phyloP scores from a whole-genome alignment of 805 yeast genomes.

The Pichia nakasei region DNA sequence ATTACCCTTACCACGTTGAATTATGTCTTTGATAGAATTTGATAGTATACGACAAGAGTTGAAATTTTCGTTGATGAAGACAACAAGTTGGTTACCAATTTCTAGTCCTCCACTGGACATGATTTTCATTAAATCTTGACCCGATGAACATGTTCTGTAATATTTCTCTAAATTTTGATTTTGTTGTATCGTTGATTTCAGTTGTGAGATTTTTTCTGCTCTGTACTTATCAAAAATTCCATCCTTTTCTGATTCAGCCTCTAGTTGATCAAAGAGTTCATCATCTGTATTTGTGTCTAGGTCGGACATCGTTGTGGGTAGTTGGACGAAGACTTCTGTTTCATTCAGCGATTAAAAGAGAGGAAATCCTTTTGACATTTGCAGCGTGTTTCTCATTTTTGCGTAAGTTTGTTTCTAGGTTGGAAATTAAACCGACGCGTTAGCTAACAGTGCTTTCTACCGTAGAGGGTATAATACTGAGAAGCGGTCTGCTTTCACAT shows the following conservation, averaged over 20 bases:
- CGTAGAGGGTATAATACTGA: no score
- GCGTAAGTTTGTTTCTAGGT: no score
- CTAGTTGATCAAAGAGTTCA: conserved; percentile 39
- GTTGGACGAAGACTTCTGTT: no score
- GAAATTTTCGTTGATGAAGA: conserved; percentile 57
- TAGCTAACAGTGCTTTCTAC: no score
- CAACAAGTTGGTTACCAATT: conserved; percentile 34
- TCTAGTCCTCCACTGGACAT: background rate
- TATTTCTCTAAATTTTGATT: conserved; percentile 28
- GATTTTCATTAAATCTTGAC: background rate
- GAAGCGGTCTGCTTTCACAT: no score
- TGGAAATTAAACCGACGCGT: no score
- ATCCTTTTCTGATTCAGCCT: conserved; percentile 30
- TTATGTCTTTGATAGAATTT: conserved; percentile 23
- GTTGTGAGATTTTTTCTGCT: background rate
- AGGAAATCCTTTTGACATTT: no score
- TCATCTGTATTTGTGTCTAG: no score
- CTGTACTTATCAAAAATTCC: conserved; percentile 6
- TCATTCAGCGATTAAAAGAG: no score
- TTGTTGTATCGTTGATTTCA: conserved; percentile 30
- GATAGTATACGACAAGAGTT: conserved; percentile 54
- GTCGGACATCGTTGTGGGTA: no score
- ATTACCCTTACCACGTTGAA: background rate
- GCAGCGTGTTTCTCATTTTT: no score
- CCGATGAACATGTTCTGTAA: background rate